Evolutionary conservation across 108 stramenopile genomes (phyloP), one percentile per base, ranked within the genome.

Genomic region (Mediolabrus comicus): DNA sequence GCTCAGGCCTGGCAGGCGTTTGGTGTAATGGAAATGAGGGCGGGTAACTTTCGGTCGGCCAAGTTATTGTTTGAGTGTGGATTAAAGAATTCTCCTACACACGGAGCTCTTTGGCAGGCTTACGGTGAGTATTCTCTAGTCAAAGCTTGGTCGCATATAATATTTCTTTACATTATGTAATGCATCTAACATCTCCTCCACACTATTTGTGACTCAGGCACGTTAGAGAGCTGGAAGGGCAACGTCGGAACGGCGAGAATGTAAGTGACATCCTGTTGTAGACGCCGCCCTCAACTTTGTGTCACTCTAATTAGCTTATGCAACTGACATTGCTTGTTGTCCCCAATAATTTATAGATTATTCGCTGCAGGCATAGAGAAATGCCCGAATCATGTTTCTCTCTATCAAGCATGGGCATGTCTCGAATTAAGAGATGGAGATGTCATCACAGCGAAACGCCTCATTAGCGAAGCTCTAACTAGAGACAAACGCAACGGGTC

Each of bases 1-100:
- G 87, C 90, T 0, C 92, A 92, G 53, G 92, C 92, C 4, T 95
- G 95, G 95, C 92, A 93, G 53, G 90, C 86, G 0, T 95, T 91
- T 87, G 95, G 87, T n/a, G 87, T 91, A 14, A 84, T 95, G 87
- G 95, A 95, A 77, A 86, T 87, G 72, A 64, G 76, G 55, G 87
- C 86, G 16, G 95, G 95, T 16, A 86, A 92, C 59, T 89, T 80
- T 52, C 49, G 77, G 5, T 57, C 59, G 5, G 95, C 95, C 3
- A 77, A 84, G 55, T 80, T 77, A 11, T 60, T 95, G 5, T 90
- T 93, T 73, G 83, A 91, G 67, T 75, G 80, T 49, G 95, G 90
- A 14, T 82, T 95, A 49, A 91, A 83, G 59, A 83, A 73, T 59
- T 72, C 67, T 13, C 93, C 89, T 8, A 75, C 35, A 7, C 86